Evolutionary conservation across 2,329 filamentous ascomycete genomes (phyloP).

Genomic region (Ceratocystis smalleyi): DNA sequence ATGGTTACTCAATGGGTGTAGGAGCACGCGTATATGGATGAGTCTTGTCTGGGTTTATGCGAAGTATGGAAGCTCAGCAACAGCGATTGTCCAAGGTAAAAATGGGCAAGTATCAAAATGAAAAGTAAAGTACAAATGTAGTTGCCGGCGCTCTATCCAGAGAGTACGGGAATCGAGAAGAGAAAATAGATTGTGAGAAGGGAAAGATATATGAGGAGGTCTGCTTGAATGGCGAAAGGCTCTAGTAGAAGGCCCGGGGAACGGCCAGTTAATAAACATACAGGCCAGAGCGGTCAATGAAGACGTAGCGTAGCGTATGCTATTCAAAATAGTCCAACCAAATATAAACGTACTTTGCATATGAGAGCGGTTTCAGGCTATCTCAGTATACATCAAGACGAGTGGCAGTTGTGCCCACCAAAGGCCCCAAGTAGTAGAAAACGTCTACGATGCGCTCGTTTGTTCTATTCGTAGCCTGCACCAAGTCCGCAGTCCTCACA

Average conservation of each 20-base stretch:
- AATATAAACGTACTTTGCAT: background rate
- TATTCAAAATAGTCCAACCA: background rate
- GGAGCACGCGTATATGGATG: background rate
- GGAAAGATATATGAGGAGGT: background rate
- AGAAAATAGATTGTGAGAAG: background rate
- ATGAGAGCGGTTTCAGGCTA: conserved; percentile 1
- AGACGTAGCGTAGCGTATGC: background rate
- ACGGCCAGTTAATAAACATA: background rate
- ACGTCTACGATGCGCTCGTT: background rate
- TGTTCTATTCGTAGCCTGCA: background rate
- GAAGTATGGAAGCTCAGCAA: no score
- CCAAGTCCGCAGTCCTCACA: background rate
- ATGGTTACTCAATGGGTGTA: conserved; percentile 10
- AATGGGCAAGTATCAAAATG: no score
- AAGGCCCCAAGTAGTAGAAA: background rate
- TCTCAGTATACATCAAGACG: background rate
- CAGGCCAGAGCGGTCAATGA: background rate
- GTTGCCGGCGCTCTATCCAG: no score
- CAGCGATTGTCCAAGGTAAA: no score
- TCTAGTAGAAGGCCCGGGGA: background rate
- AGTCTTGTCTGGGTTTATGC: no score
- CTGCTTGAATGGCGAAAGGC: background rate
- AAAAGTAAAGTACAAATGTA: no score
- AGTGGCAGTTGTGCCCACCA: background rate
- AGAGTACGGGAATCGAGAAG: background rate